Evolutionary conservation across 2,329 filamentous ascomycete genomes (phyloP), one percentile per base, ranked within the genome.

Genomic region (Colletotrichum lentis): DNA sequence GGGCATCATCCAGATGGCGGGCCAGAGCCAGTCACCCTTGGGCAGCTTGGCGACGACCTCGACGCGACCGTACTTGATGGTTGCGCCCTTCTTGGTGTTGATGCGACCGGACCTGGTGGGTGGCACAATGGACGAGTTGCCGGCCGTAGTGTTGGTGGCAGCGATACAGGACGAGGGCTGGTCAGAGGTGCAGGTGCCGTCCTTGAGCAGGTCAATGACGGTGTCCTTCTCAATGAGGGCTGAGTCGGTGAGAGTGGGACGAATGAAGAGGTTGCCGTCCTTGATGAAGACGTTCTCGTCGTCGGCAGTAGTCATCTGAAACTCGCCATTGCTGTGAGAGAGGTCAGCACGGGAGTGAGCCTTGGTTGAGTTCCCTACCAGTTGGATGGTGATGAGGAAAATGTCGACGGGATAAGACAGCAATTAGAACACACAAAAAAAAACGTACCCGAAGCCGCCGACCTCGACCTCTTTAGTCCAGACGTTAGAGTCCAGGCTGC

Each of bases 1-100:
- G 1, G 93, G 93, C 82, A 96, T 83, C 91, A 96, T 92, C 91
- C 91, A 94, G 74, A 96, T 95, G n/a, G 92, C 92, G 2, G 93
- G 93, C 93, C 93, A 96, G 12, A 96, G 84, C 93, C 93, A 96
- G 80, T 96, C 92, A 62, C 93, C 93, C 55, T 82, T 78, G 5
- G 93, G 92, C 35, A 96, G 80, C 78, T 90, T 90, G 31, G 93
- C 93, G 1, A 85, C 88, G 5, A 96, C 92, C 76, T 96, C 91
- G 60, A 96, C 85, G 50, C 91, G 90, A 55, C 93, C 93, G 76
- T 92, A 96, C 78, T 89, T 92, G 82, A 96, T 92, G 18, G 80
- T 85, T 7, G 88, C 88, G 18, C 90, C 87, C 50, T 86, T 86
- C 75, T 87, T 90, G 64, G 91, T 94, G 80, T 90, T 91, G 80